Conservation (phyloP, 345 rosid genomes). For the Citropsis articulata region DNA sequence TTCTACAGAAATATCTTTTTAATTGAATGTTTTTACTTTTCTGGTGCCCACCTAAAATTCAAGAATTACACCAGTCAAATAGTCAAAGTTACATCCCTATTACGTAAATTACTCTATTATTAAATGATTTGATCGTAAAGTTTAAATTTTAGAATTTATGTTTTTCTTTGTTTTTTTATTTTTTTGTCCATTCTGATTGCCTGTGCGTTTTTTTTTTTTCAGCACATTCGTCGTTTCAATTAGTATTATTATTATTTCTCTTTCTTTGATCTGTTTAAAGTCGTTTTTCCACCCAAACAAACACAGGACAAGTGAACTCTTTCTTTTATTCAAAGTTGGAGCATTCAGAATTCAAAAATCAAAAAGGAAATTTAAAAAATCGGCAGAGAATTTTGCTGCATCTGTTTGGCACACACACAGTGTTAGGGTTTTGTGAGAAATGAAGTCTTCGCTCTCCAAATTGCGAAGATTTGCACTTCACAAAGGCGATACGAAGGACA, state of each 20-base stretch:
- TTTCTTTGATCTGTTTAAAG: constrained; percentile 12
- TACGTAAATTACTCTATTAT: neutral
- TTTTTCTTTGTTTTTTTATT: neutral
- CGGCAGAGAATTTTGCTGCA: neutral
- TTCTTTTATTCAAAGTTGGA: neutral
- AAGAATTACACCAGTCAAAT: neutral
- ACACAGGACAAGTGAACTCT: constrained; percentile 1
- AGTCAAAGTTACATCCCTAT: neutral
- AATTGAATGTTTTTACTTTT: neutral
- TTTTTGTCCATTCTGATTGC: neutral
- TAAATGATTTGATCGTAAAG: too few relatives aligned
- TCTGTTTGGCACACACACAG: neutral
- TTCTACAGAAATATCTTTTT: neutral
- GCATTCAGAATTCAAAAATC: neutral
- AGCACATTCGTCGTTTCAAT: neutral
- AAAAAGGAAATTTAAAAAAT: neutral
- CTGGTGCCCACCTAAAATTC: neutral
- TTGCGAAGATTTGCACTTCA: constrained; percentile 69
- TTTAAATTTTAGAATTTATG: too few relatives aligned
- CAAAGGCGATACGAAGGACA: constrained; percentile 65
- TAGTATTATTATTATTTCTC: neutral
- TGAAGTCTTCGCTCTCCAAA: constrained; percentile 76
- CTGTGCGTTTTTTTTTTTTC: neutral
- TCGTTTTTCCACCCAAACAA: neutral
- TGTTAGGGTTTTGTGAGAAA: constrained; percentile 48